These are phyloP conservation scores for Erysimum cheiri DNA, from an alignment of 441 rosid species.

Conservation along the genomic window DNA sequence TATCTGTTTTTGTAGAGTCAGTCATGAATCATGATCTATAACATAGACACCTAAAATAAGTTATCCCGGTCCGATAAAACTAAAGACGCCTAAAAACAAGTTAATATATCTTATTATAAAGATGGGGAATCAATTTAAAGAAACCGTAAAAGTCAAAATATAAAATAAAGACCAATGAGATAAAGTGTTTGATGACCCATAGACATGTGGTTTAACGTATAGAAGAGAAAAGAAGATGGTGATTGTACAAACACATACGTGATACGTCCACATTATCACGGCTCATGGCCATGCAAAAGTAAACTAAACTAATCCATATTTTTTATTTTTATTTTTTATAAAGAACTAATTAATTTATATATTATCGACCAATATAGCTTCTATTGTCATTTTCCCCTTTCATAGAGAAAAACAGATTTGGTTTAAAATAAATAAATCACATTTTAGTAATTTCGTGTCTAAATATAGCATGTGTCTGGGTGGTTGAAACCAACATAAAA, in stretches of 20 bases:
- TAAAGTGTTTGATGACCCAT: conserved; percentile 38
- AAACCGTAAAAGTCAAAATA: conserved; percentile 24
- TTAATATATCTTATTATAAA: conserved; percentile 17
- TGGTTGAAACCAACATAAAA: conserved; percentile 25
- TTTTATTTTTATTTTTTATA: no score
- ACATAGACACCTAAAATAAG: neutral
- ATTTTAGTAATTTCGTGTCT: neutral
- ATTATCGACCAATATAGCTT: conserved; percentile 8
- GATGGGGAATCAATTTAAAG: conserved; percentile 20
- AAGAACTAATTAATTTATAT: neutral
- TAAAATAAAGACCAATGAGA: conserved; percentile 14
- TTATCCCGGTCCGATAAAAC: neutral
- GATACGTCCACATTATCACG: conserved; percentile 10
- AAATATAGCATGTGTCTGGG: conserved; percentile 13
- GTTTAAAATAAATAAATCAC: neutral
- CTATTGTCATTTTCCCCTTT: neutral
- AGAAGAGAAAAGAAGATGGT: conserved; percentile 30
- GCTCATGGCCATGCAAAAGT: conserved; percentile 33
- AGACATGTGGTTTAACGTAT: conserved; percentile 32
- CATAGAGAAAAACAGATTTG: no score
- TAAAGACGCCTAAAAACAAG: conserved; percentile 8
- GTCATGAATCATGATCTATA: conserved; percentile 3
- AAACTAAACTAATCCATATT: neutral
- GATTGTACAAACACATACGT: conserved; percentile 21
- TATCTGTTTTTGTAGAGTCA: conserved; percentile 8